Base-by-base conservation (phyloP, 306 rosid genomes). In the Trifolium repens region DNA sequence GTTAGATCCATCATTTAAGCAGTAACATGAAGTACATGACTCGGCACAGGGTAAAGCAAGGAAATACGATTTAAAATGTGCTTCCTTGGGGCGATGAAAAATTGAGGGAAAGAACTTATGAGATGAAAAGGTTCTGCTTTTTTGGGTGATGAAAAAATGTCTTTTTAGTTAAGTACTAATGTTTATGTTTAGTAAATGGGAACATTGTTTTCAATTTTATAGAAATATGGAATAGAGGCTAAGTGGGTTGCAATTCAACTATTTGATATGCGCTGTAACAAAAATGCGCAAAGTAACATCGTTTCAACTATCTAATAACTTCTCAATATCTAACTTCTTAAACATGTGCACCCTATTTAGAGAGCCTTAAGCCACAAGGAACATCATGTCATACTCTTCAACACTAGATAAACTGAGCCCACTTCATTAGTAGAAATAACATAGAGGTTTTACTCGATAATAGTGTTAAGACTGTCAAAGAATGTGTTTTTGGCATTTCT, bases 201-300 rank as follows among this genome's bases (percentile, higher is more conserved):
- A 26, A 70, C 43, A 63, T 39, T 9, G 39, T 30, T 63, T 64
- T 53, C 17, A 63, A 53, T 60, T 52, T 42, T 19, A 37, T 11
- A 52, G 16, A 9, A 69, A 15, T 26, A 46, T 52, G 37, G 35
- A 40, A 22, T 42, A 8, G 30, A 40, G 35, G 42, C 35, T 32
- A 32, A 32, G 3, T 32, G 35, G 35, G 35, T 32, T 32, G 35
- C 6, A 32, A 32, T 42, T 26, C 63, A 26, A 24, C 65, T 1
- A 62, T 40, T 52, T 19, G 61, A 79, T 63, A 24, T n/a, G 14
- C 13, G 52, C 67, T 42, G 22, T 62, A 72, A 46, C 69, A 72
- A 42, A 27, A 5, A 35, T 5, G 73, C 2, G 53, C 34, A 2
- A 14, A 60, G 71, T 24, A 47, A 70, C 47, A 68, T 70, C 19